Percentiles rank a stretch among this genome's conserved stretches.
Conservation (phyloP, 495 filamentous ascomycete species). For the Echria macrotheca region DNA sequence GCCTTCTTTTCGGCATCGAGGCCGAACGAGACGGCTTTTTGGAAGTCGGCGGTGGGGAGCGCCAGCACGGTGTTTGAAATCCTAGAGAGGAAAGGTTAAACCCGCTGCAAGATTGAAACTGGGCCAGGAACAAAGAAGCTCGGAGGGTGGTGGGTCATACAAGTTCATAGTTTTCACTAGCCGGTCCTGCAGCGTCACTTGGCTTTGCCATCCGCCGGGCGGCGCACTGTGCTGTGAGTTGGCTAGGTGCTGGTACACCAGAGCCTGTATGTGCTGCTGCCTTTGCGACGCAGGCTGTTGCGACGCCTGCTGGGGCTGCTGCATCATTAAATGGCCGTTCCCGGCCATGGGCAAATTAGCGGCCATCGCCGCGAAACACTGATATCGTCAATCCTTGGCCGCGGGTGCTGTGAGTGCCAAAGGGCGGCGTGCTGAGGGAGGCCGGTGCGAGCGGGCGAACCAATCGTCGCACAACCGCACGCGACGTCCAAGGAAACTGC, state of each 20-base stretch:
- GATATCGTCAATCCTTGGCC: constrained; percentile 13
- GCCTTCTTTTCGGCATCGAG: constrained; percentile 38
- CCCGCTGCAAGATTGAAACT: too few species aligned
- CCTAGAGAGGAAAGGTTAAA: constrained; percentile 22
- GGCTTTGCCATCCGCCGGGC: constrained; percentile 29
- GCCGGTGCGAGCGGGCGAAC: not conserved
- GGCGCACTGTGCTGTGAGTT: constrained; percentile 17
- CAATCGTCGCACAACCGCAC: constrained; percentile 6
- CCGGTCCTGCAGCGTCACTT: constrained; percentile 23
- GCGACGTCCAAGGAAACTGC: not conserved
- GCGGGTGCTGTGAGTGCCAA: not conserved
- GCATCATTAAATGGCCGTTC: constrained; percentile 31
- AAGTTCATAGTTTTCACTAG: constrained; percentile 31
- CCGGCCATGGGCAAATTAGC: constrained; percentile 41
- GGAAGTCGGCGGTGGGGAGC: constrained; percentile 26
- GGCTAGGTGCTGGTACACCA: constrained; percentile 9
- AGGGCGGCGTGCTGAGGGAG: not conserved
- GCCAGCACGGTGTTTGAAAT: constrained; percentile 38
- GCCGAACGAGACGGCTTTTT: constrained; percentile 27
- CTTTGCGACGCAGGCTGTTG: constrained; percentile 21
- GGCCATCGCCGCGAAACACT: constrained; percentile 41
- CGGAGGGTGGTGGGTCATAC: constrained; percentile 20
- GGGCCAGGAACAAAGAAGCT: not conserved
- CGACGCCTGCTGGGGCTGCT: constrained; percentile 27
- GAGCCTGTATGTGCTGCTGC: constrained; percentile 20